Conservation (phyloP, 495 filamentous ascomycete genomes). For the Aspergillus diversus region DNA sequence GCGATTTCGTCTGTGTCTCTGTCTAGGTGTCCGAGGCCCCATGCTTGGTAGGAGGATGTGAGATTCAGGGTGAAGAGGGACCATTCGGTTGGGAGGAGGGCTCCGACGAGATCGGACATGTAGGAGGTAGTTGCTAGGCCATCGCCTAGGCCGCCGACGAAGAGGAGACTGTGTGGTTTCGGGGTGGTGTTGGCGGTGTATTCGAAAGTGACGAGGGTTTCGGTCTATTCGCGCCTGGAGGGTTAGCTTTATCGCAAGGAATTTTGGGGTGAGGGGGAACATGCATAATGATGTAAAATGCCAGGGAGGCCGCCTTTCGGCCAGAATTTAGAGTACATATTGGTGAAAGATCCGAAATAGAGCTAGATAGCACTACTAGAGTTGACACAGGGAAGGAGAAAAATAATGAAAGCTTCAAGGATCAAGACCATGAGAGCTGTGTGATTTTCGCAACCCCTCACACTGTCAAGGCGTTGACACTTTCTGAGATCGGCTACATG, state of each 20-base stretch:
- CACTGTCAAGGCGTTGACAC: too few relatives aligned
- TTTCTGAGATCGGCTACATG: too few relatives aligned
- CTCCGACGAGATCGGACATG: slow-evolving; percentile 51
- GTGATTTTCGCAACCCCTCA: too few relatives aligned
- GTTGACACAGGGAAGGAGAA: too few relatives aligned
- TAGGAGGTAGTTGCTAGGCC: slow-evolving; percentile 72
- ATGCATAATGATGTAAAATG: slow-evolving; percentile 59
- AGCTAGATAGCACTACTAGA: too few relatives aligned
- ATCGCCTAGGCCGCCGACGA: slow-evolving; percentile 82
- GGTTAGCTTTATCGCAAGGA: too few relatives aligned
- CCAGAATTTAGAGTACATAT: slow-evolving; percentile 56
- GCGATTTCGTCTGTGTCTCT: slow-evolving; percentile 77
- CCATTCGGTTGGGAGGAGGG: slow-evolving; percentile 62
- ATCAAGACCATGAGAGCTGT: too few relatives aligned
- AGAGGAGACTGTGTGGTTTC: slow-evolving; percentile 72
- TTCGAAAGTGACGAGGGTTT: slow-evolving; percentile 52
- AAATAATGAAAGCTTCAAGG: too few relatives aligned
- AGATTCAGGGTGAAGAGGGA: slow-evolving; percentile 65
- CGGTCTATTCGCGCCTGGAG: slow-evolving; percentile 34
- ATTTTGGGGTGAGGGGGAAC: slow-evolving; percentile 7
- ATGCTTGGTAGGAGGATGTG: slow-evolving; percentile 68
- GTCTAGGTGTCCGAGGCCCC: slow-evolving; percentile 68
- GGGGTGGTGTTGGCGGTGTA: slow-evolving; percentile 34
- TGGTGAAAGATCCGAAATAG: not conserved
- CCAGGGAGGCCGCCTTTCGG: slow-evolving; percentile 54